Base-by-base conservation (phyloP, 2,329 filamentous ascomycete species). In the Venturiaceae sp. region DNA sequence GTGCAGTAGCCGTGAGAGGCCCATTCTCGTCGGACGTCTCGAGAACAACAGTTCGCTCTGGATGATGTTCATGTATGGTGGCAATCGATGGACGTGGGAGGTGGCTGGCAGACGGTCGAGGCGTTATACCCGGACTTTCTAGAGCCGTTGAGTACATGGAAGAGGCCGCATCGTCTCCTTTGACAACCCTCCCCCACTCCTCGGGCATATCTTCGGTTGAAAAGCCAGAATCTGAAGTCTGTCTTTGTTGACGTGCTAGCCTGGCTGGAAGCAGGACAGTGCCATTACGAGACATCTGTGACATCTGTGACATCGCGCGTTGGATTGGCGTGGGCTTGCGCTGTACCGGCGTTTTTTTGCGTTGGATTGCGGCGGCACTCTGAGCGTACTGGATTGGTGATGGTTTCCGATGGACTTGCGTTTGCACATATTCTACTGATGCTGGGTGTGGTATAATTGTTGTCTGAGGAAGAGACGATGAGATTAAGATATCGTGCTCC, bases 71-170 rank as follows among this genome's bases (percentile, higher is more conserved):
- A 30, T 50, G 23, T 6, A 50, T 50, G 3, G 23, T 50, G 23
- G 44, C 44, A 11, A 50, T 26, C 13, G 54, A 41, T 32, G 34
- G 36, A 36, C 14, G 23, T 21, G 54, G 54, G 8, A 46, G 19
- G 37, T 46, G 14, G 13, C 33, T 32, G 21, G 44, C 33, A 56
- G 39, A 41, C 23, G 26, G 30, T 46, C 30, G 30, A 46, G 54
- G 54, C 7, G 34, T 46, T 11, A 32, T 14, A 28, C 32, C 54
- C 21, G 54, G 54, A 23, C 39, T 56, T 26, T 34, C 54, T 5
- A 56, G 16, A 14, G 54, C 33, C 14, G 68, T 69, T 1, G 71
- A 73, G 46, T 75, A 76, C 19, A 74, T 65, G 0, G 74, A 76
- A 0, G 73, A 75, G 2, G 64, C 32, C 33, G 52, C 52, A 23